Evolutionary conservation across 305 asterid genomes (phyloP), one percentile per base, ranked within the genome.

Genomic region (Fraxinus sp.): DNA sequence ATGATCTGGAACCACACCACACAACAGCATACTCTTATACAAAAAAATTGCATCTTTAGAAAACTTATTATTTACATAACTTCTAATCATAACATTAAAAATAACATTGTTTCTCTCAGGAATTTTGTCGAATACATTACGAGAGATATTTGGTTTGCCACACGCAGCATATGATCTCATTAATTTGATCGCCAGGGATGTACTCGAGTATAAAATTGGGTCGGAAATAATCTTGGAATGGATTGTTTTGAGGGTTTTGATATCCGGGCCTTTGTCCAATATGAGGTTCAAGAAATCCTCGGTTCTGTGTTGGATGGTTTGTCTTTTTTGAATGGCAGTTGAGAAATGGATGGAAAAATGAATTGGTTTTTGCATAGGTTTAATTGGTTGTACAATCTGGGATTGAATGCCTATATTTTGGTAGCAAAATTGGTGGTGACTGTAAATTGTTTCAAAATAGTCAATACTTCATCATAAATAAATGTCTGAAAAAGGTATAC

Each of bases 51-150:
- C 97, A 79, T 93, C 93, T 81, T 32, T 37, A 36, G 89, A 89
- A 8, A 85, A 81, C 79, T 87, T 87, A 57, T 95, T 95, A 66
- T 91, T 94, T 82, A 91, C 93, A 70, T 95, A 94, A 74, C 98
- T 93, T 83, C 98, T 85, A 32, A 95, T 94, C 97, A 95, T 92
- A 84, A 95, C 98, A 81, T 94, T 94, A 39, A 89, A 94, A 35
- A 92, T 86, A 70, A 87, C 94, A 28, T 80, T 88, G 37, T 90
- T 90, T 87, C 92, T 90, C 11, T 94, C 91, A 6, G 92, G 84
- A 28, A 91, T 94, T 94, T 72, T 79, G 81, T 95, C 97, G 86
- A 93, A 94, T 82, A 95, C 30, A 89, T 89, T 86, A 89, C 96
- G 95, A n/a, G 94, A 82, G 80, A 70, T 16, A 32, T 62, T 77